phyloP scores from a whole-genome alignment of 2,329 filamentous ascomycete genomes.

The Calonectria fujianensis region DNA sequence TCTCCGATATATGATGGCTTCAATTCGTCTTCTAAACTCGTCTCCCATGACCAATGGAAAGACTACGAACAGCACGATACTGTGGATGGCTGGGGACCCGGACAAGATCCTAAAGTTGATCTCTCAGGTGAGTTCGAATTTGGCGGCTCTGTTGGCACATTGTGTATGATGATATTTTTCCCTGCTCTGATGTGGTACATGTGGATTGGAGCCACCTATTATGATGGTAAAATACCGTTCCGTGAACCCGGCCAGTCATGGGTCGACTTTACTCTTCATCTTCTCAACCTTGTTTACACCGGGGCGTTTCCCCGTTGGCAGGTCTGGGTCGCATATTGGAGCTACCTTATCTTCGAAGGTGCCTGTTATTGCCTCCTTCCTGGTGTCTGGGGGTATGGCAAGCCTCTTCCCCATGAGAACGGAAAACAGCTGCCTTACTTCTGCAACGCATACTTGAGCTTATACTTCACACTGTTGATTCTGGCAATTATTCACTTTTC shows the following conservation, averaged over 20 bases:
- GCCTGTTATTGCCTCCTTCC: constrained; percentile 89
- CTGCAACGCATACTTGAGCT: constrained; percentile 91
- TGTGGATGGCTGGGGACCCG: constrained; percentile 74
- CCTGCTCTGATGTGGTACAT: constrained; percentile 99
- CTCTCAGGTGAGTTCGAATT: constrained; percentile 84
- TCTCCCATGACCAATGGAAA: no score
- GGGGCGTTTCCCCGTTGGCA: constrained; percentile 88
- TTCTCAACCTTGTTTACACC: constrained; percentile 84
- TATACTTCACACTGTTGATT: constrained; percentile 88
- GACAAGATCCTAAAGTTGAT: constrained; percentile 78
- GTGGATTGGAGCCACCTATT: constrained; percentile 97
- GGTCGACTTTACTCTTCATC: constrained; percentile 82
- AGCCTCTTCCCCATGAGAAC: constrained; percentile 87
- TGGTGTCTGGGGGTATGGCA: constrained; percentile 90
- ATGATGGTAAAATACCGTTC: constrained; percentile 86
- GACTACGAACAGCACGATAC: no score
- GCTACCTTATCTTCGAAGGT: constrained; percentile 90
- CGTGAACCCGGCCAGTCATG: constrained; percentile 80
- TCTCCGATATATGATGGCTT: no score
- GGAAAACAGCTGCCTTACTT: constrained; percentile 94
- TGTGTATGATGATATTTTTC: constrained; percentile 92
- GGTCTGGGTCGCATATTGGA: constrained; percentile 97
- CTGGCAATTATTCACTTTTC: constrained; percentile 85
- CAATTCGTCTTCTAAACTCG: no score
- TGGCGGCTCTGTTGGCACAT: constrained; percentile 87